Conservation (phyloP, 352 stramenopile genomes). For the Globisporangium radiosum region DNA sequence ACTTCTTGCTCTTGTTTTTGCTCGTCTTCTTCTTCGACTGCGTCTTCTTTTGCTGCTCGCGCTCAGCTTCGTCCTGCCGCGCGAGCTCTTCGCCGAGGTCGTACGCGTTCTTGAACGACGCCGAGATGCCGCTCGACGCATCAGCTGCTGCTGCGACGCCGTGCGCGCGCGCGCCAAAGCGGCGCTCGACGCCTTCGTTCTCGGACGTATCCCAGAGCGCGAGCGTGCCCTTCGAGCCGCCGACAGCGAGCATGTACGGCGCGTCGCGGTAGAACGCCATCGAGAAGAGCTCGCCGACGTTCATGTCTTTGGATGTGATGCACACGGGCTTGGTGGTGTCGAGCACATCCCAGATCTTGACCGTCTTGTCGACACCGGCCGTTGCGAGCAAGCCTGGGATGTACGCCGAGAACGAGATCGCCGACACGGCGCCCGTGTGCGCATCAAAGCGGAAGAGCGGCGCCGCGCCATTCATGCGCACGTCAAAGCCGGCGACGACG, state of each 20-base stretch:
- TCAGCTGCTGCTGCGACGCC: conserved; percentile 13
- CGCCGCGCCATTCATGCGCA: conserved; percentile 90
- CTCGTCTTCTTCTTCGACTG: conserved; percentile 44
- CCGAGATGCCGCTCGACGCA: conserved; percentile 37
- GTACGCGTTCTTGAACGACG: conserved; percentile 67
- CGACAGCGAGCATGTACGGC: conserved; percentile 87
- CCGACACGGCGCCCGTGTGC: conserved; percentile 83
- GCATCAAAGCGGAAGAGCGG: conserved; percentile 92
- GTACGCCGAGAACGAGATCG: conserved; percentile 80
- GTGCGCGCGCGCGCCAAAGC: conserved; percentile 73
- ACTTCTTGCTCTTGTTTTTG: conserved; percentile 44
- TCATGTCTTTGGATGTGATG: conserved; percentile 90
- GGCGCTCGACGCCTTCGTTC: conserved; percentile 78
- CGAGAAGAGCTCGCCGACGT: conserved; percentile 89
- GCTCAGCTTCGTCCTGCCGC: conserved; percentile 59
- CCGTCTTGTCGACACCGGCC: conserved; percentile 95
- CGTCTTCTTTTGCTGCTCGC: conserved; percentile 18
- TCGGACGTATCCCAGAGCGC: conserved; percentile 89
- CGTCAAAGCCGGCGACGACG: conserved; percentile 91
- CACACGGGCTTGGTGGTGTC: conserved; percentile 63
- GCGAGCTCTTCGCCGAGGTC: conserved; percentile 77
- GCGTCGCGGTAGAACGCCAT: conserved; percentile 87
- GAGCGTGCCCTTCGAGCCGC: conserved; percentile 82
- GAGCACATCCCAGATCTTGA: conserved; percentile 96
- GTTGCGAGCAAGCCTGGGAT: conserved; percentile 94